These are phyloP conservation scores for Tylopilus sp. DNA, from an alignment of 768 basidiomycete species.

Conservation along the genomic window DNA sequence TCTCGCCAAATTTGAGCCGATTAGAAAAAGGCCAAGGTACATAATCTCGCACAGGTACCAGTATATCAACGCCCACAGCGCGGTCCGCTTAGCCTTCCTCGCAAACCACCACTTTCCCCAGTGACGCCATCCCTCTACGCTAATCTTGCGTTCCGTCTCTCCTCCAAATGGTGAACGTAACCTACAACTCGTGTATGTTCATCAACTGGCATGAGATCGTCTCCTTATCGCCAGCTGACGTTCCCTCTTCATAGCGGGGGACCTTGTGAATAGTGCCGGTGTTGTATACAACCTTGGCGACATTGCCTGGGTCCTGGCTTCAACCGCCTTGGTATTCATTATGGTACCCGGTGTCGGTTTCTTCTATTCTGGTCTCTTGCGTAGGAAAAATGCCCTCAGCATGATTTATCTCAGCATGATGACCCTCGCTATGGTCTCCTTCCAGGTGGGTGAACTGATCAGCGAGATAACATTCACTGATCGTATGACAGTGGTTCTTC, in stretches of 20 bases:
- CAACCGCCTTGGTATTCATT: conserved; percentile 79
- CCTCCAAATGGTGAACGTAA: conserved; percentile 41
- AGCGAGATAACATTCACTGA: not conserved
- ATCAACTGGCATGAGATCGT: not conserved
- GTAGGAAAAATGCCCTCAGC: conserved; percentile 90
- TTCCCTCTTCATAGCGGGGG: conserved; percentile 31
- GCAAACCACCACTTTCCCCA: conserved; percentile 2
- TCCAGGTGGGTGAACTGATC: conserved; percentile 70
- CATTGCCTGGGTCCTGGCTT: conserved; percentile 66
- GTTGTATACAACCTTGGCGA: conserved; percentile 57
- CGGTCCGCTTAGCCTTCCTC: not conserved
- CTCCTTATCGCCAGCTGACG: not conserved
- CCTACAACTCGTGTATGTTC: conserved; percentile 39
- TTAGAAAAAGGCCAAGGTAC: conserved; percentile 3
- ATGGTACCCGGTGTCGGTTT: conserved; percentile 86
- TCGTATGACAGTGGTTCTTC: conserved; percentile 77
- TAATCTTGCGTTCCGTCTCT: not conserved
- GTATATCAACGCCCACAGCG: conserved; percentile 17
- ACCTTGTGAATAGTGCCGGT: conserved; percentile 29
- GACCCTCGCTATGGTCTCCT: conserved; percentile 73
- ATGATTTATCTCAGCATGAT: conserved; percentile 84
- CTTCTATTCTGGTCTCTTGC: conserved; percentile 87
- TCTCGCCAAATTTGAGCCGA: conserved; percentile 15
- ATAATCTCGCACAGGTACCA: conserved; percentile 17
- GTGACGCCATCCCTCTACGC: not conserved